Base-by-base conservation (phyloP, 257 asterid genomes). In the Striga asiatica region DNA sequence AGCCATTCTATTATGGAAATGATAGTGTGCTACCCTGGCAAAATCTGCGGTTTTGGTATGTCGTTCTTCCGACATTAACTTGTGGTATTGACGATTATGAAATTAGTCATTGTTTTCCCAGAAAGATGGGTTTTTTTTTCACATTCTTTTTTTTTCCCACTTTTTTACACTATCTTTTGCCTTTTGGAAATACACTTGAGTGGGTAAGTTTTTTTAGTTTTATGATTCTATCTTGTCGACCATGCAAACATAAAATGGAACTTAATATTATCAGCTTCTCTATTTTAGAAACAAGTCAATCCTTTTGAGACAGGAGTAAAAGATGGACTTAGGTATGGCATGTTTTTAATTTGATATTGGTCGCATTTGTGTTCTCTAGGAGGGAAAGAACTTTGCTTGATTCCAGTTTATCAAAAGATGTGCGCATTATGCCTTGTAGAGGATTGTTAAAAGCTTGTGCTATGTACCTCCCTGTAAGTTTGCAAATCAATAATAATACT, bases 391-490 rank as follows among this genome's bases (percentile, higher is more conserved):
- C 89, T 31, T 20, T 66, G 65, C 74, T 84, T 20, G 84, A 78
- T 43, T 52, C 89, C 25, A 4, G 84, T 62, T 82, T 91, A 28
- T 80, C 96, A 16, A 57, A 78, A 59, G 88, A 82, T 50, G 88
- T 60, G 56, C 45, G 50, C 46, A 62, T 84, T 64, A 58, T 87
- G 81, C 98, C 98, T 65, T 77, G 93, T 70, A 82, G 70, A 79
- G 98, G 98, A 53, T 77, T 84, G 67, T 50, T 91, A 62, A 91
- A 60, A 80, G 95, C 81, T 53, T 91, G 95, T 78, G 96, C 88
- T 20, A 67, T 91, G 81, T 75, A 65, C 66, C 87, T 87, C 67
- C 96, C 98, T 10, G 98, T 87, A 72, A 80, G 95, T 54, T 29
- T 31, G 46, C 31, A n/a, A n/a, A n/a, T n/a, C n/a, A n/a, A 57